Conservation (phyloP, 1,284 basidiomycete genomes). For the Athelia sp. region DNA sequence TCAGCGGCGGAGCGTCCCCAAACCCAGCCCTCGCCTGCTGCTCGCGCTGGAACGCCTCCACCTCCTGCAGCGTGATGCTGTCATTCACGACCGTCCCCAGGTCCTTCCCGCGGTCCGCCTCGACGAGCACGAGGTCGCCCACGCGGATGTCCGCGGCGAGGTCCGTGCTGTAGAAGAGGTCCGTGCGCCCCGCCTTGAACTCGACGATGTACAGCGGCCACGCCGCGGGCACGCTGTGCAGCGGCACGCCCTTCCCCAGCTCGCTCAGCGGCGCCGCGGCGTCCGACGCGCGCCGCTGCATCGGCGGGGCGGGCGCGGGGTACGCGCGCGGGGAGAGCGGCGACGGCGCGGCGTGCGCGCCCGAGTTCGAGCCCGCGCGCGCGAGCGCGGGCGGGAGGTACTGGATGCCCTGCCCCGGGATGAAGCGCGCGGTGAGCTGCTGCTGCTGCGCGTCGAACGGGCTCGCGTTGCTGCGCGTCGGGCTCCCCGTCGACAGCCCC, state of each 20-base stretch:
- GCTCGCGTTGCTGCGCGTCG: constrained; percentile 21
- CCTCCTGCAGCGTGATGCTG: constrained; percentile 85
- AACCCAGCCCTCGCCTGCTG: constrained; percentile 39
- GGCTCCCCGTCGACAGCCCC: constrained; percentile 39
- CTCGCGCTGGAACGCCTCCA: constrained; percentile 84
- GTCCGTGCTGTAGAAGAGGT: constrained; percentile 87
- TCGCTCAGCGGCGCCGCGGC: constrained; percentile 49
- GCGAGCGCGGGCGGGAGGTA: constrained; percentile 40
- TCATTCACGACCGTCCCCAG: constrained; percentile 88
- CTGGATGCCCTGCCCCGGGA: constrained; percentile 61
- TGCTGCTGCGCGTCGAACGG: constrained; percentile 34
- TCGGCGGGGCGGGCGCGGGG: no score
- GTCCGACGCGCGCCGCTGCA: constrained; percentile 49
- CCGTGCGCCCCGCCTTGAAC: constrained; percentile 95
- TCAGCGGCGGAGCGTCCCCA: constrained; percentile 45
- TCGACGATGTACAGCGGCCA: constrained; percentile 96
- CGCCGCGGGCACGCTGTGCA: constrained; percentile 74
- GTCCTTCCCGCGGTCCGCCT: constrained; percentile 94
- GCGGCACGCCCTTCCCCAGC: constrained; percentile 86
- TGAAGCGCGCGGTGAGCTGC: constrained; percentile 49
- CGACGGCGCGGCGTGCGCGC: constrained; percentile 24
- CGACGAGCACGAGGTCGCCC: constrained; percentile 94
- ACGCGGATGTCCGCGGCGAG: constrained; percentile 60
- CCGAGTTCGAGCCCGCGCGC: constrained; percentile 28
- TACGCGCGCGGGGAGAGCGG: constrained; percentile 43